Conservation (phyloP, 352 stramenopile genomes). For the Pythium insidiosum region DNA sequence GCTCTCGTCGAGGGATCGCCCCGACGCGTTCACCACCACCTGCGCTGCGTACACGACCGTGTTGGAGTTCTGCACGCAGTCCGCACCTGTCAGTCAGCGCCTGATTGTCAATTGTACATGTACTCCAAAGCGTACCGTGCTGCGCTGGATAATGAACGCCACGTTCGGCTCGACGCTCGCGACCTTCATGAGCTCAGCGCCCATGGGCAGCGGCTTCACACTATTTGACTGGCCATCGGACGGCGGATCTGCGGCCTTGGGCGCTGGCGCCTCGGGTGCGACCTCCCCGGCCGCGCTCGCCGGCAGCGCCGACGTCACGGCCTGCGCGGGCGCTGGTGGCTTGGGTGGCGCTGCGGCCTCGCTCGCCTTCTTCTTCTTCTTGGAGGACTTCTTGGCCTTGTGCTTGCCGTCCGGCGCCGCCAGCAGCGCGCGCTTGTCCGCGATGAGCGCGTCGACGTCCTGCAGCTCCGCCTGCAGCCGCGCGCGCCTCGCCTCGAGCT, state of each 20-base stretch:
- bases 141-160: slow-evolving; percentile 83
- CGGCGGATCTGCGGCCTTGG: too few species aligned
- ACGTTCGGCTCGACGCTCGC: slow-evolving; percentile 66
- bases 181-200: slow-evolving; percentile 57
- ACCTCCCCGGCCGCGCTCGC: slow-evolving; percentile 21
- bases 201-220: slow-evolving; percentile 47
- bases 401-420: slow-evolving; percentile 8
- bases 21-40: slow-evolving; percentile 24
- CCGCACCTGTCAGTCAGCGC: too few species aligned
- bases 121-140: slow-evolving; percentile 48
- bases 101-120: not conserved
- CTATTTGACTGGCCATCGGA: too few species aligned
- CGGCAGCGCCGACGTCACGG: not conserved
- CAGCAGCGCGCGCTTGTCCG: slow-evolving; percentile 50
- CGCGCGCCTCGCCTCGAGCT: slow-evolving; percentile 46
- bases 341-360: too few species aligned
- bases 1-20: slow-evolving; percentile 42
- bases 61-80: slow-evolving; percentile 79
- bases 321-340: slow-evolving; percentile 2
- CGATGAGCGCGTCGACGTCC: slow-evolving; percentile 31
- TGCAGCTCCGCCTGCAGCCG: slow-evolving; percentile 32
- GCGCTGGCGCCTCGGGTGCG: not conserved
- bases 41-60: slow-evolving; percentile 73
- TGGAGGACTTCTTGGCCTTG: slow-evolving; percentile 27
- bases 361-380: slow-evolving; percentile 33